These are phyloP conservation scores for Boletus sensibilis DNA, from an alignment of 768 basidiomycete genomes.

Conservation along the genomic window DNA sequence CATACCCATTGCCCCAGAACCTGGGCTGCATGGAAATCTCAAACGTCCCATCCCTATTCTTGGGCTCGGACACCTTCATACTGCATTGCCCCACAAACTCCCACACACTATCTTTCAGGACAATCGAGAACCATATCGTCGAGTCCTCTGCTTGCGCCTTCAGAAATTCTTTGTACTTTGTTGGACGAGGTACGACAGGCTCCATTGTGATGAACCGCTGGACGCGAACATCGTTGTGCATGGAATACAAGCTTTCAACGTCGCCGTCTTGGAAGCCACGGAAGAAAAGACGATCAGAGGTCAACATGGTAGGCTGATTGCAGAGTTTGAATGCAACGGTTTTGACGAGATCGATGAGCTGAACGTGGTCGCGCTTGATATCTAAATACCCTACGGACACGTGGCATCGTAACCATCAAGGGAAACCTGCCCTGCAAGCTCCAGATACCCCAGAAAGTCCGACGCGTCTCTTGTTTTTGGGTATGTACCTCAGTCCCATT, in stretches of 20 bases:
- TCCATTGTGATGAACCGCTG: constrained; percentile 8
- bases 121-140: constrained; percentile 10
- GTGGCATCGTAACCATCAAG: neutral
- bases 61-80: constrained; percentile 14
- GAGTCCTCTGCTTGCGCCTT: constrained; percentile 7
- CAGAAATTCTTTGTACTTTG: constrained; percentile 4
- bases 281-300: constrained; percentile 9
- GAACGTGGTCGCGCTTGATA: neutral
- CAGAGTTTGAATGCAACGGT: neutral
- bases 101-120: constrained; percentile 4
- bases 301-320: constrained; percentile 1
- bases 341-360: neutral
- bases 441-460: too few relatives aligned
- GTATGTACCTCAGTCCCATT: neutral
- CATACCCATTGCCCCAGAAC: constrained; percentile 37
- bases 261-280: constrained; percentile 9
- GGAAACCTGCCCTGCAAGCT: too few relatives aligned
- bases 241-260: neutral
- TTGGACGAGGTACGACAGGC: constrained; percentile 3
- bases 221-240: constrained; percentile 6
- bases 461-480: too few relatives aligned
- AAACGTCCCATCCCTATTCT: constrained; percentile 28
- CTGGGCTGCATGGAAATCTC: constrained; percentile 19
- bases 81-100: constrained; percentile 14
- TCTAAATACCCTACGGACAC: neutral